Conservation (phyloP, 2,329 filamentous ascomycete species). For the Fusarium verrucosum region DNA sequence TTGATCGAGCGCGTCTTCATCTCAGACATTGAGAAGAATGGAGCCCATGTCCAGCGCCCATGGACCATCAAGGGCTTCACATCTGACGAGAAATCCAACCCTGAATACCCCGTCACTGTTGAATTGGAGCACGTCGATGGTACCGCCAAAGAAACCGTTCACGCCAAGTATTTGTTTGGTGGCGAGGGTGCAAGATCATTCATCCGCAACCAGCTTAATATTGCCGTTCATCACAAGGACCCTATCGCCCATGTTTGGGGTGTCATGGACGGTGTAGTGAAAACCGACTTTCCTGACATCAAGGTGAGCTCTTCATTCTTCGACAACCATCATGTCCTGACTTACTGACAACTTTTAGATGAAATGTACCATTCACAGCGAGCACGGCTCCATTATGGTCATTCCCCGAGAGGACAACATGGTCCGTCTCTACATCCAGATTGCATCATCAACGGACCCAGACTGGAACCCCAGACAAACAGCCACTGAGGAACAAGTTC, state of each 20-base stretch:
- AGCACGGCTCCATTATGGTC: conserved; percentile 79
- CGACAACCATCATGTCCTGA: neutral
- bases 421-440: conserved; percentile 76
- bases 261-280: conserved; percentile 77
- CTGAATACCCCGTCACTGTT: conserved; percentile 82
- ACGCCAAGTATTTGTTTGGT: conserved; percentile 75
- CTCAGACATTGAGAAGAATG: conserved; percentile 69
- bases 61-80: conserved; percentile 71
- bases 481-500: conserved; percentile 70
- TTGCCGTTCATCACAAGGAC: conserved; percentile 76
- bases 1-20: conserved; percentile 76
- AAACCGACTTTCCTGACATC: conserved; percentile 80
- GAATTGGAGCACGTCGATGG: conserved; percentile 80
- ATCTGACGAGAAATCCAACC: conserved; percentile 63
- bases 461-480: conserved; percentile 71
- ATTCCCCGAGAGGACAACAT: conserved; percentile 77
- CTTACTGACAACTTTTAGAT: conserved; percentile 63
- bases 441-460: conserved; percentile 67
- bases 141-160: conserved; percentile 70
- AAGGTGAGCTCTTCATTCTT: conserved; percentile 57
- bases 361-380: conserved; percentile 80
- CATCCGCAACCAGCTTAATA: conserved; percentile 70
- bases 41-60: conserved; percentile 68
- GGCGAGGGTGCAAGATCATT: conserved; percentile 76
- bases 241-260: conserved; percentile 78